These are phyloP conservation scores for Plasmodium blacklocki DNA, from an alignment of 169 alveolate genomes.

Conservation along the genomic window DNA sequence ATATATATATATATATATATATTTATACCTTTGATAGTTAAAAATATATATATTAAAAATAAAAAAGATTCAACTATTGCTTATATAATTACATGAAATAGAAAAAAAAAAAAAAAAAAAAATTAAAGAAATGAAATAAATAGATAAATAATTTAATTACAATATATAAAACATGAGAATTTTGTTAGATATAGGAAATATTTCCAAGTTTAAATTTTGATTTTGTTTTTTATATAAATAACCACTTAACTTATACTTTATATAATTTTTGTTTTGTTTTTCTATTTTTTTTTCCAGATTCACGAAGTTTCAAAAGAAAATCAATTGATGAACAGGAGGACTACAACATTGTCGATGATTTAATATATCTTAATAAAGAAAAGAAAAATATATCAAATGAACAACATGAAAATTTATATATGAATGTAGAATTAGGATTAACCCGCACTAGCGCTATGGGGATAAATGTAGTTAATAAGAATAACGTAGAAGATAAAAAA, in stretches of 20 bases:
- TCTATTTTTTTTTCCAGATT: slow-evolving; percentile 15
- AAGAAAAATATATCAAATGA: slow-evolving; percentile 18
- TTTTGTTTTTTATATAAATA: neutral
- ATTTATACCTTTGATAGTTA: too few species aligned
- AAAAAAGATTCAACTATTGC: neutral
- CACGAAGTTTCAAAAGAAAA: slow-evolving; percentile 68
- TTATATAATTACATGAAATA: neutral
- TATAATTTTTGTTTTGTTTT: neutral
- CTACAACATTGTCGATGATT: slow-evolving; percentile 45
- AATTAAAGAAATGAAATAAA: neutral
- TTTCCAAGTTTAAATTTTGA: neutral
- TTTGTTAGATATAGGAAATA: too few species aligned
- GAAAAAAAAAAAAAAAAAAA: neutral
- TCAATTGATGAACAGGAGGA: slow-evolving; percentile 74
- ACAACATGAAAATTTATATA: slow-evolving; percentile 20
- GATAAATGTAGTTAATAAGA: slow-evolving; percentile 8
- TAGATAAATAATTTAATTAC: neutral
- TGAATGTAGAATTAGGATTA: slow-evolving; percentile 46
- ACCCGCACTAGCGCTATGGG: slow-evolving; percentile 60
- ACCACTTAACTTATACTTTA: too few species aligned
- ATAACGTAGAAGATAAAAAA: slow-evolving; percentile 12
- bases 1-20: neutral
- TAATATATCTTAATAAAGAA: slow-evolving; percentile 50
- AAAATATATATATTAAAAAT: neutral
- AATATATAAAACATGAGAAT: neutral